These are phyloP conservation scores for Myriosclerotinia scirpicola DNA, from an alignment of 2,329 filamentous ascomycete genomes.

Conservation along the genomic window DNA sequence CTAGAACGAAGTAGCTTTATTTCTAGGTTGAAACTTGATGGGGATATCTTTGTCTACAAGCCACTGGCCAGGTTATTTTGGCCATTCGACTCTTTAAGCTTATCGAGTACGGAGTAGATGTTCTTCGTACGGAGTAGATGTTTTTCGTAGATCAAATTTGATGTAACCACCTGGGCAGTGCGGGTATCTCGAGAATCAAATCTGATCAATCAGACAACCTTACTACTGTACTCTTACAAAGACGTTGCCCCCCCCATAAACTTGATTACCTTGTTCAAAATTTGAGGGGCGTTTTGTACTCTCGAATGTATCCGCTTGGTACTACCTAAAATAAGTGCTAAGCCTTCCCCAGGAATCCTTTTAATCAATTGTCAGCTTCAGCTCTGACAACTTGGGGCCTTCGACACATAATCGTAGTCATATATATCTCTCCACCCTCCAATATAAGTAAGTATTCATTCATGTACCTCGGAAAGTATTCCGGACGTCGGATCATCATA, in stretches of 20 bases:
- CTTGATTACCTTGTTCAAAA: not conserved
- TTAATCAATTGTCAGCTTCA: slow-evolving; percentile 15
- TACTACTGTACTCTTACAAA: slow-evolving; percentile 3
- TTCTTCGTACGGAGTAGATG: not conserved
- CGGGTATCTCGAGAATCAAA: slow-evolving; percentile 11
- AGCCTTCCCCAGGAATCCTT: slow-evolving; percentile 21
- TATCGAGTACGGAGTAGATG: not conserved
- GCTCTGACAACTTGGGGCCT: slow-evolving; percentile 10
- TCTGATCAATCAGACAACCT: slow-evolving; percentile 3
- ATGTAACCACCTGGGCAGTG: not conserved
- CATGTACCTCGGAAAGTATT: not conserved
- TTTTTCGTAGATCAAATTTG: not conserved
- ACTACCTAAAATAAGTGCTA: not conserved
- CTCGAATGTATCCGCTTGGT: not conserved
- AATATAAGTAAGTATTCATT: not conserved
- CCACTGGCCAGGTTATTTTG: not conserved
- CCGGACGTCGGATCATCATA: slow-evolving; percentile 7
- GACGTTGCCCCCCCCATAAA: not conserved
- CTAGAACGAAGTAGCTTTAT: not conserved
- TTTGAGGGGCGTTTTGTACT: not conserved
- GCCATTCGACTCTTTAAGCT: not conserved
- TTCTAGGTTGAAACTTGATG: not conserved
- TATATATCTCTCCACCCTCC: not conserved
- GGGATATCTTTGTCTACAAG: too few relatives aligned
- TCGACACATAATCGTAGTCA: slow-evolving; percentile 7